Conservation (phyloP, 2,329 filamentous ascomycete genomes). For the Fusarium acutatum region DNA sequence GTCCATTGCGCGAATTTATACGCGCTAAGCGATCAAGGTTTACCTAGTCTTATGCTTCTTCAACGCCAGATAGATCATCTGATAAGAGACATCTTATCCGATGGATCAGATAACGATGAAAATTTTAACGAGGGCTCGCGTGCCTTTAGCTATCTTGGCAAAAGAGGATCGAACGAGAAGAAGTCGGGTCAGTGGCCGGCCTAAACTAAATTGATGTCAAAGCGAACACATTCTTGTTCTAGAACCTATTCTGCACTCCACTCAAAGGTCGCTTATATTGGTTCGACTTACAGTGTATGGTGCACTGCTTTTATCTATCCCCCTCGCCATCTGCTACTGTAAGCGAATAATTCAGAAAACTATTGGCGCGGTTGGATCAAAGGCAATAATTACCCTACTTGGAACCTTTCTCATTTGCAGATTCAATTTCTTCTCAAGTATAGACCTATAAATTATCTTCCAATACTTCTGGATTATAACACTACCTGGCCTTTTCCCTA, state of each 20-base stretch:
- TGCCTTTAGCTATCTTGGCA: fast-evolving
- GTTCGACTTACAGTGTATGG: neutral
- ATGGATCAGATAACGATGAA: neutral
- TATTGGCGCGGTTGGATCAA: too few species aligned
- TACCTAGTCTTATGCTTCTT: neutral
- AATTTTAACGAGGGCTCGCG: neutral
- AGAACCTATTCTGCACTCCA: neutral
- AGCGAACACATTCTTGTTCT: fast-evolving
- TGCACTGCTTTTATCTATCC: fast-evolving
- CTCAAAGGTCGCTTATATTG: fast-evolving
- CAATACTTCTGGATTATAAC: too few species aligned
- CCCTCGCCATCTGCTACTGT: neutral
- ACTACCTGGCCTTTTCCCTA: too few species aligned
- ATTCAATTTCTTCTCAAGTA: too few species aligned
- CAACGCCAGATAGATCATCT: neutral
- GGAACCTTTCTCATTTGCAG: too few species aligned
- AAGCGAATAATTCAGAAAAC: too few species aligned
- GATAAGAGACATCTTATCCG: neutral
- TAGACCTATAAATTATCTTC: too few species aligned
- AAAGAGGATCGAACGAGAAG: neutral
- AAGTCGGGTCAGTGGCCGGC: neutral
- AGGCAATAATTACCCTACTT: too few species aligned
- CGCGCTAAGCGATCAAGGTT: neutral
- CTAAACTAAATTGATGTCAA: neutral
- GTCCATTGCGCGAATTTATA: neutral